These are phyloP conservation scores for Talaromyces sp. DNA, from an alignment of 2,329 filamentous ascomycete genomes.

Conservation along the genomic window DNA sequence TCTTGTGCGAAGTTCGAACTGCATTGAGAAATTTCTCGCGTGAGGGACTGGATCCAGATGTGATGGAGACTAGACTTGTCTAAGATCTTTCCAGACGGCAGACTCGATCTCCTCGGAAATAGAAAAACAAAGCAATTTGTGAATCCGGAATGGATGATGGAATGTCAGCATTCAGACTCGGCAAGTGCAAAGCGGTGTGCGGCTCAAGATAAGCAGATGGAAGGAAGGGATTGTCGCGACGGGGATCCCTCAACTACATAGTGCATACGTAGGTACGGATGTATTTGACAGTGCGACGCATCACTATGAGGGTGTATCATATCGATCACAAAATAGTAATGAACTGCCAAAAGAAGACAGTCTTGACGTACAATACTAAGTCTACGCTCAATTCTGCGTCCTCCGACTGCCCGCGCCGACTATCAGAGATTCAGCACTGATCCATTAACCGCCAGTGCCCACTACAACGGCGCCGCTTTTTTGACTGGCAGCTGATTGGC, in stretches of 20 bases:
- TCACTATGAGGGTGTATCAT: not conserved
- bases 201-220: not conserved
- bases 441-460: not conserved
- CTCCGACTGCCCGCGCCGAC: not conserved
- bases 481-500: not conserved
- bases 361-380: not conserved
- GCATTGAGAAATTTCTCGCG: conserved; percentile 16
- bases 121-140: not conserved
- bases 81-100: not conserved
- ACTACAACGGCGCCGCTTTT: not conserved
- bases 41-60: not conserved
- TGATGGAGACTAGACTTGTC: not conserved
- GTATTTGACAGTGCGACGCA: not conserved
- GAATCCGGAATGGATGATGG: not conserved
- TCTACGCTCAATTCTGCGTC: not conserved
- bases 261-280: too few relatives aligned
- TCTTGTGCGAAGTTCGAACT: not conserved
- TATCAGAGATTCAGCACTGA: not conserved
- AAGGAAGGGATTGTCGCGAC: not conserved
- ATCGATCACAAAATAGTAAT: not conserved
- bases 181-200: not conserved
- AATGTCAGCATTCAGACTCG: not conserved
- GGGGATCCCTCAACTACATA: not conserved
- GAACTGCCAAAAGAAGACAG: not conserved
- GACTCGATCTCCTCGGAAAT: not conserved